phyloP scores from a whole-genome alignment of 148 eudicot genomes.

The Nepenthes gracilis region DNA sequence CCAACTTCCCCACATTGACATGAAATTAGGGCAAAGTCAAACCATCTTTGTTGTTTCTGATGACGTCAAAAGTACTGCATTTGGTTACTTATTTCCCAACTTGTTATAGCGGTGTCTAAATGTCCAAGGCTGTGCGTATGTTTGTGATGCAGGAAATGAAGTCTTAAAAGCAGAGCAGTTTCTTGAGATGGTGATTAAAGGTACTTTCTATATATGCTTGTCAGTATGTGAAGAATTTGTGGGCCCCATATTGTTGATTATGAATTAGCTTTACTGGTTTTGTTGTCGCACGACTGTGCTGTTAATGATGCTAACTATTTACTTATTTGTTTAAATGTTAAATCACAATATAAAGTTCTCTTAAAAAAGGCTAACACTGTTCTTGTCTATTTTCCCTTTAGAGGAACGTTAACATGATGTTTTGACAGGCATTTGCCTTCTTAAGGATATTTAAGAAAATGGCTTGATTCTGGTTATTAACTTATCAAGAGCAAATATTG shows the following conservation, averaged over 20 bases:
- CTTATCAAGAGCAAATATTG: no score
- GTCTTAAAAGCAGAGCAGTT: slow-evolving; percentile 62
- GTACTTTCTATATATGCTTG: slow-evolving; percentile 19
- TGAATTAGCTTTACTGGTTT: neutral
- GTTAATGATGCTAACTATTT: no score
- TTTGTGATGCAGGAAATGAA: slow-evolving; percentile 44
- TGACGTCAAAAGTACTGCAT: neutral
- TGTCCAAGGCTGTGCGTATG: slow-evolving; percentile 4
- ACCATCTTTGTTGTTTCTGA: neutral
- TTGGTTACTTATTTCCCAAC: neutral
- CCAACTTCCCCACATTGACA: neutral
- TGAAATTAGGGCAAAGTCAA: neutral
- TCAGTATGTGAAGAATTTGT: neutral
- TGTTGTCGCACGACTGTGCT: neutral
- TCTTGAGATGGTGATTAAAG: slow-evolving; percentile 83
- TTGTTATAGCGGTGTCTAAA: neutral
- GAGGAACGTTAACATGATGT: no score
- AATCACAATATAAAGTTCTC: no score
- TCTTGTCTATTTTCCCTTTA: no score
- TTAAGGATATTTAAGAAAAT: no score
- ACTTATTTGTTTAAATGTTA: no score
- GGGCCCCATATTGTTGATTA: neutral
- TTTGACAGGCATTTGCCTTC: no score
- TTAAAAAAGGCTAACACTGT: no score
- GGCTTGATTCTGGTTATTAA: no score